Evolutionary conservation across 2,329 filamentous ascomycete genomes (phyloP).

Genomic region (Talaromyces verruculosus): DNA sequence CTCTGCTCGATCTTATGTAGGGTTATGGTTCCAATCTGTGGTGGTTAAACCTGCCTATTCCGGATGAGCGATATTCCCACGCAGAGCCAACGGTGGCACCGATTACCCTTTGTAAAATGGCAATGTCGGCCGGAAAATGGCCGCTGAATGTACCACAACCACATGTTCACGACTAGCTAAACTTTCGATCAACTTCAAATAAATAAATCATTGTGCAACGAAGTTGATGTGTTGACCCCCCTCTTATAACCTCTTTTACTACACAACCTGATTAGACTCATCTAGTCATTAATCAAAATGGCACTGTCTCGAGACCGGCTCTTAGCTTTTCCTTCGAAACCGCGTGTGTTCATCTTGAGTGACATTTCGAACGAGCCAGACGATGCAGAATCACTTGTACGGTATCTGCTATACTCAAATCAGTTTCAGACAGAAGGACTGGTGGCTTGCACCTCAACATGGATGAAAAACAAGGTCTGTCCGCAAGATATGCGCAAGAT

Average conservation of each 20-base stretch:
- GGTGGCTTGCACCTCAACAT: conserved; percentile 50
- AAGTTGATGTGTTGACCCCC: neutral
- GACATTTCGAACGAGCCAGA: conserved; percentile 52
- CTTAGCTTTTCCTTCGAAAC: neutral
- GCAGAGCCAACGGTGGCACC: neutral
- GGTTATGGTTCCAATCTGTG: neutral
- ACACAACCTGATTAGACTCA: neutral
- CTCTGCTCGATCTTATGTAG: neutral
- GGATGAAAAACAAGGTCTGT: conserved; percentile 45
- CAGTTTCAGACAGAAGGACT: conserved; percentile 50
- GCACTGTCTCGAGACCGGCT: neutral
- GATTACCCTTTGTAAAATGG: neutral
- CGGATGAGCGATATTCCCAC: neutral
- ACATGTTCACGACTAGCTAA: neutral
- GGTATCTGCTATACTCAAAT: conserved; percentile 50
- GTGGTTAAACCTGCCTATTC: neutral
- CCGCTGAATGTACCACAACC: neutral
- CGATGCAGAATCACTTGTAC: conserved; percentile 47
- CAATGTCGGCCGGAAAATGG: neutral
- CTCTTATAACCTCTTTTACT: neutral
- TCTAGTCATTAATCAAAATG: neutral
- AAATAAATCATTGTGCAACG: neutral
- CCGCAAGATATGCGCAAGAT: conserved; percentile 48
- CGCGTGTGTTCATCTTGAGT: conserved; percentile 42
- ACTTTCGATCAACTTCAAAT: neutral